A percentile compares a stretch with the other conserved stretches of the same genome.
phyloP scores from a whole-genome alignment of 2,329 filamentous ascomycete species.

The Ramularia endophylla region DNA sequence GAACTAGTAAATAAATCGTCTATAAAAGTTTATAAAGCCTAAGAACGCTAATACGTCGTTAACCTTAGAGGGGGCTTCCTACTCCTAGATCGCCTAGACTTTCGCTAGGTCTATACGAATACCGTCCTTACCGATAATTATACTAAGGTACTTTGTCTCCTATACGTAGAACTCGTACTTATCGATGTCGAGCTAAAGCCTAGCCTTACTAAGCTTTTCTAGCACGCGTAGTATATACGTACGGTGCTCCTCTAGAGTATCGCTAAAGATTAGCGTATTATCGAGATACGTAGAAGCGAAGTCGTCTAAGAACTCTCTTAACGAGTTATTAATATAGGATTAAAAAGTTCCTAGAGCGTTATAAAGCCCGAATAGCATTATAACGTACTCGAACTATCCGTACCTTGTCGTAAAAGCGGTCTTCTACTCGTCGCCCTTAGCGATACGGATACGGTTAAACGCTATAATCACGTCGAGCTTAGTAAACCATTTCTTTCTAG shows the following conservation, averaged over 20 bases:
- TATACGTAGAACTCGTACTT: too few relatives aligned
- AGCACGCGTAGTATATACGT: neutral
- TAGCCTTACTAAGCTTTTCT: slow-evolving; percentile 2
- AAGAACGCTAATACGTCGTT: slow-evolving; percentile 5
- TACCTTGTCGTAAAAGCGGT: neutral
- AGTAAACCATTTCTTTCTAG: too few relatives aligned
- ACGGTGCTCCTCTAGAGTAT: neutral
- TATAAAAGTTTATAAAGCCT: slow-evolving; percentile 2
- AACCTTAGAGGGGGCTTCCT: neutral
- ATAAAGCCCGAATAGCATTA: too few relatives aligned
- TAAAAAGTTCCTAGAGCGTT: too few relatives aligned
- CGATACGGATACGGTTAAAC: neutral
- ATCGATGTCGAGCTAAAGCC: slow-evolving; percentile 11
- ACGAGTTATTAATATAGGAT: too few relatives aligned
- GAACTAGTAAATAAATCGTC: neutral
- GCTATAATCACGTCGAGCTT: too few relatives aligned
- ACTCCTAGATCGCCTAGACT: too few relatives aligned
- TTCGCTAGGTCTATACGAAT: slow-evolving; percentile 20
- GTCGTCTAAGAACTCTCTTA: slow-evolving; percentile 19
- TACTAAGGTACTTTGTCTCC: slow-evolving; percentile 24
- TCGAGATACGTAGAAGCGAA: slow-evolving; percentile 22
- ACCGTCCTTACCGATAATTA: slow-evolving; percentile 19
- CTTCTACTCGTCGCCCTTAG: neutral
- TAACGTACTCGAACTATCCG: slow-evolving; percentile 4
- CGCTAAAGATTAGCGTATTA: slow-evolving; percentile 20